phyloP scores from a whole-genome alignment of 1,139 yeast species.

The Pneumocystis oryctolagi region DNA sequence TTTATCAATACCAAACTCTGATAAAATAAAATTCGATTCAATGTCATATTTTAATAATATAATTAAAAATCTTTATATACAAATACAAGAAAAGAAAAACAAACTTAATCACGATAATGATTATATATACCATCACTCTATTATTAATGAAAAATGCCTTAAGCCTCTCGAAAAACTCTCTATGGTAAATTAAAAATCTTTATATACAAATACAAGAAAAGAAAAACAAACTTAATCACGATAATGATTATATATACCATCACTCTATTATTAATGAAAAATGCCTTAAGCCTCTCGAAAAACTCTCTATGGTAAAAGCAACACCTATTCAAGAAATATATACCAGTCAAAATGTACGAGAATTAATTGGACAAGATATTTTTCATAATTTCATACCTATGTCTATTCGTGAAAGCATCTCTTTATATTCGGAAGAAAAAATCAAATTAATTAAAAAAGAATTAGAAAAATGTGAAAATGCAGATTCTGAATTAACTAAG shows the following conservation, averaged over 20 bases:
- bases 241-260: conserved; percentile 81
- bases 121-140: conserved; percentile 62
- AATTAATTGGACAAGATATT: conserved; percentile 39
- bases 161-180: conserved; percentile 57
- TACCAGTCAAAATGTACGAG: conserved; percentile 35
- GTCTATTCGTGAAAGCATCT: conserved; percentile 70
- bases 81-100: conserved; percentile 33
- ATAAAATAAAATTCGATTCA: conserved; percentile 12
- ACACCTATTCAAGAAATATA: conserved; percentile 42
- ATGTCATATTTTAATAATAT: conserved; percentile 16
- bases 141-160: conserved; percentile 46
- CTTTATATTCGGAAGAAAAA: conserved; percentile 79
- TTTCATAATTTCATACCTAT: conserved; percentile 71
- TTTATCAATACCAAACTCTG: background rate
- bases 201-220: conserved; percentile 30
- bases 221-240: conserved; percentile 46
- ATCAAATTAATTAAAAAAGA: conserved; percentile 62
- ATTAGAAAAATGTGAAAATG: conserved; percentile 59
- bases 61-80: conserved; percentile 19
- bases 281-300: conserved; percentile 43
- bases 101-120: conserved; percentile 70
- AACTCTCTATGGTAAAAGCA: conserved; percentile 64
- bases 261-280: conserved; percentile 51
- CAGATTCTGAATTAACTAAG: conserved; percentile 64
- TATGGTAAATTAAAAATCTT: conserved; percentile 62